Evolutionary conservation across 169 alveolate species (phyloP), one percentile per base, ranked within the genome.

Genomic region (Babesia caballi): DNA sequence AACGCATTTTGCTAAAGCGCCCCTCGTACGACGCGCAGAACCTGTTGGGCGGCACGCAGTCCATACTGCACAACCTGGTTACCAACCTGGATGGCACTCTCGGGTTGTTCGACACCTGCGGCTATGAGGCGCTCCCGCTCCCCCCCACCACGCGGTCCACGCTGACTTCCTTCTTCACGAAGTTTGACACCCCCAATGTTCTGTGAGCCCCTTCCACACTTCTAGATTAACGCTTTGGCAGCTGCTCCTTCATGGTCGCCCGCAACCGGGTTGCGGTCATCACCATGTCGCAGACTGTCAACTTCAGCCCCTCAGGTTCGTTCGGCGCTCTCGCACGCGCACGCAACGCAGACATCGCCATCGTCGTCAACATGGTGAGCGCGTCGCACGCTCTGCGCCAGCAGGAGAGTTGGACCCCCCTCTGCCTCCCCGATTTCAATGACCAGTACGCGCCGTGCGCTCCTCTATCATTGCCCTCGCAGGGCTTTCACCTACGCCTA

Each of bases 401-500:
- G 60, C 91, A 89, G 50, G 97, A 94, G 80, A 85, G 93, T 41
- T 94, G 95, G 95, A 93, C 95, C 0, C 97, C 97, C 17, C 73
- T 94, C 41, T 94, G 97, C 58, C 83, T 94, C 44, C 97, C 97
- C 21, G 65, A 63, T 38, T 70, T 71, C 71, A 71, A 81, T 33
- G 88, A 81, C 38, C 83, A 81, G 88, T 81, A 33, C 19, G 88
- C 60, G 9, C 14, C 28, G 4, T 27, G 5, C 3, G 4, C 28
- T 40, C n/a, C 25, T 49, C 6, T 9, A 2, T n/a, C 2, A 25
- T 17, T 50, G 19, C 2, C 6, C 70, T 36, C 73, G 21, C 59
- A 81, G 88, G 63, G 88, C 88, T 21, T 81, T 81, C 46, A 71
- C 84, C 1, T 71, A 81, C 33, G 88, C 78, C 14, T 81, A 81